A percentile compares a stretch with the other conserved stretches of the same genome.
These are phyloP conservation scores for Calonectria henricotiae DNA, from an alignment of 2,329 filamentous ascomycete species.

Conservation along the genomic window DNA sequence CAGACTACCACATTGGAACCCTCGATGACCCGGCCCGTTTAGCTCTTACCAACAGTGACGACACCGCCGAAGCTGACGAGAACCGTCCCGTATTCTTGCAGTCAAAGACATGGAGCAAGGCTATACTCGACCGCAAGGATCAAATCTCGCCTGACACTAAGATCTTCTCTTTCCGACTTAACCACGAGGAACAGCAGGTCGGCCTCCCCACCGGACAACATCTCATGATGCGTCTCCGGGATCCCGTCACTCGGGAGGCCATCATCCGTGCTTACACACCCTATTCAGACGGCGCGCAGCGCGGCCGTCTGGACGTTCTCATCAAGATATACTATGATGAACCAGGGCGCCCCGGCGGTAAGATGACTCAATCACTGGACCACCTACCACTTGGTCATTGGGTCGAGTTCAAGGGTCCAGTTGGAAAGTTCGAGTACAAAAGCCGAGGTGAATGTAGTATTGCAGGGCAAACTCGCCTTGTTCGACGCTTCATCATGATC, in stretches of 20 bases:
- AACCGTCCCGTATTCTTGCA: slow-evolving; percentile 79
- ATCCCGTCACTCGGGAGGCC: slow-evolving; percentile 78
- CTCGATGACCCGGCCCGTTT: slow-evolving; percentile 74
- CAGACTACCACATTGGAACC: slow-evolving; percentile 85
- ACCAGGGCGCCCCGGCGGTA: slow-evolving; percentile 74
- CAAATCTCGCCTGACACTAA: slow-evolving; percentile 83
- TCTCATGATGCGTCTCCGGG: slow-evolving; percentile 85
- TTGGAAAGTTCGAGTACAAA: slow-evolving; percentile 88
- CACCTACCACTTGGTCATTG: slow-evolving; percentile 79
- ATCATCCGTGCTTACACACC: slow-evolving; percentile 93
- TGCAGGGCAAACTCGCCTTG: slow-evolving; percentile 68
- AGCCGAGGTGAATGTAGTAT: slow-evolving; percentile 77
- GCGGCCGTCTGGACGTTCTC: slow-evolving; percentile 81
- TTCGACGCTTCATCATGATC: slow-evolving; percentile 86
- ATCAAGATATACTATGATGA: slow-evolving; percentile 86
- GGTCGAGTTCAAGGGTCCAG: slow-evolving; percentile 90
- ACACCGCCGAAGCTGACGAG: slow-evolving; percentile 57
- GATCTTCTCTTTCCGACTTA: slow-evolving; percentile 86
- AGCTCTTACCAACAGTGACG: slow-evolving; percentile 66
- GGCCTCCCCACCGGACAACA: slow-evolving; percentile 91
- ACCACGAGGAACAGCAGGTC: slow-evolving; percentile 78
- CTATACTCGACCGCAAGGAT: slow-evolving; percentile 78
- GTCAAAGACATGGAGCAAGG: slow-evolving; percentile 81
- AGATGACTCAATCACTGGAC: slow-evolving; percentile 88
- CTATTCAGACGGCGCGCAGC: slow-evolving; percentile 75